Conservation (phyloP, 768 basidiomycete species). For the Tulasnella sp. region DNA sequence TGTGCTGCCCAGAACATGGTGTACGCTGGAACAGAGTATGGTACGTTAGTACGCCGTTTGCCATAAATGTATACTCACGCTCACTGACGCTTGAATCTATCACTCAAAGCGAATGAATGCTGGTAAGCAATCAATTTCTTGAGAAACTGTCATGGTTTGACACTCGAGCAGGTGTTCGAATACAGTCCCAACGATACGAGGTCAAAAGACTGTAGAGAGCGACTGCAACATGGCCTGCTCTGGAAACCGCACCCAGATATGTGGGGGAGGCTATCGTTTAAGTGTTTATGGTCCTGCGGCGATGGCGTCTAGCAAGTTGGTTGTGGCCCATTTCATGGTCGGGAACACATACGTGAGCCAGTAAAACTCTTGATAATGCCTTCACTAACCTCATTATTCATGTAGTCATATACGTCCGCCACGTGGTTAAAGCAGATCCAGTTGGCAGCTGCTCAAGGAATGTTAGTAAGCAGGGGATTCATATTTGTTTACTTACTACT, state of each 20-base stretch:
- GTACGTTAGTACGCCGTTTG: slow-evolving; percentile 6
- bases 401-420: slow-evolving; percentile 10
- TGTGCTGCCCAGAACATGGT: background rate
- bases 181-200: background rate
- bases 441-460: slow-evolving; percentile 15
- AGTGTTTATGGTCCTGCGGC: slow-evolving; percentile 2
- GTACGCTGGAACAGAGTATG: background rate
- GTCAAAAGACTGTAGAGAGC: background rate
- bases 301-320: slow-evolving; percentile 14
- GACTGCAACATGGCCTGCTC: background rate
- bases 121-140: too few species aligned
- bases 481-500: background rate
- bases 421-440: slow-evolving; percentile 20
- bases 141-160: too few species aligned
- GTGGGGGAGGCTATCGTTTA: background rate
- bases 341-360: slow-evolving; percentile 21
- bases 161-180: too few species aligned
- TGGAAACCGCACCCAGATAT: background rate
- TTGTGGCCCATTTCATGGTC: slow-evolving; percentile 22
- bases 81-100: too few species aligned
- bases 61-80: too few species aligned
- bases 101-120: too few species aligned
- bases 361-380: background rate
- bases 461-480: background rate
- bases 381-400: background rate